Evolutionary conservation across 495 filamentous ascomycete species (phyloP).

Genomic region (Neurospora hispaniola): DNA sequence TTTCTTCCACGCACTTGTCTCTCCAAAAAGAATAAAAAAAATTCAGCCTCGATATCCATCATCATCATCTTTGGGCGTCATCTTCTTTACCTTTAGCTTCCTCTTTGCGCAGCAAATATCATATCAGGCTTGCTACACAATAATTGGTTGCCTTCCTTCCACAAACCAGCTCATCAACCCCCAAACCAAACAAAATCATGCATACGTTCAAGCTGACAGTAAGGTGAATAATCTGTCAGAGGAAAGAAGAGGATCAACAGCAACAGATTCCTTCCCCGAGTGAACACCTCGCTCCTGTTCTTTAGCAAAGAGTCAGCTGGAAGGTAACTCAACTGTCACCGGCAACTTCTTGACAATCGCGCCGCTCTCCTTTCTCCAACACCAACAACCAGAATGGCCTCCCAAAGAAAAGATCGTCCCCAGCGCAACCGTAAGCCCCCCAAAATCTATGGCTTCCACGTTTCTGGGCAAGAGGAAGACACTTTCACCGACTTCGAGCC

Average conservation of each 20-base stretch:
- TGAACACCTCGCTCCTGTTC: neutral
- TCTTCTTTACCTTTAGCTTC: neutral
- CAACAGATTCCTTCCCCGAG: neutral
- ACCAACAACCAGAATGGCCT: constrained; percentile 7
- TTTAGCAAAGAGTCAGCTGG: neutral
- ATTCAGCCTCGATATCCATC: neutral
- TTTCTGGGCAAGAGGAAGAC: neutral
- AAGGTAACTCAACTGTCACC: neutral
- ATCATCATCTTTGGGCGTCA: neutral
- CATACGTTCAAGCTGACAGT: neutral
- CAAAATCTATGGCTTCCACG: constrained; percentile 6
- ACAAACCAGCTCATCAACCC: neutral
- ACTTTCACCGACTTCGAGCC: neutral
- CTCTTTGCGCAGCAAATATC: neutral
- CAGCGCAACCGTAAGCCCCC: constrained; percentile 2
- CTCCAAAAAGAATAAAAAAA: neutral
- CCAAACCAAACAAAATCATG: neutral
- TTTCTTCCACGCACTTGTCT: neutral
- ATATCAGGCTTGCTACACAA: neutral
- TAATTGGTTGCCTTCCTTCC: neutral
- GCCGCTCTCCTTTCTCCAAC: neutral
- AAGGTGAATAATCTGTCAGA: neutral
- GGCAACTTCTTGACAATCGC: neutral
- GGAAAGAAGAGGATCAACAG: neutral
- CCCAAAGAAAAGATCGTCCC: neutral